phyloP scores from a whole-genome alignment of 768 basidiomycete genomes.

The Boletales sp. region DNA sequence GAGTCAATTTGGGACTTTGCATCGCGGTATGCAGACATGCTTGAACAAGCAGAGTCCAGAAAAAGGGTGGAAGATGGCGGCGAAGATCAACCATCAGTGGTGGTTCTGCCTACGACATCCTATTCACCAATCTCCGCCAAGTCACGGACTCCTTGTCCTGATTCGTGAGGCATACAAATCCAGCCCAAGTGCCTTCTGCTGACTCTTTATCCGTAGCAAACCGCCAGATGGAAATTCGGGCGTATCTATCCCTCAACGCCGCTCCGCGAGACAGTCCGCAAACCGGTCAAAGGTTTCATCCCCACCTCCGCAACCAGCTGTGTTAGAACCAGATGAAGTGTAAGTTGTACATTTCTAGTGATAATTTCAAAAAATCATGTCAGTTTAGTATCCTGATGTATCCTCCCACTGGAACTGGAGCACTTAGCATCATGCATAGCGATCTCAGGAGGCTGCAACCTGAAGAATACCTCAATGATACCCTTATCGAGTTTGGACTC shows the following conservation, averaged over 20 bases:
- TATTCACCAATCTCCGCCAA: slow-evolving; percentile 16
- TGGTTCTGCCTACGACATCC: slow-evolving; percentile 14
- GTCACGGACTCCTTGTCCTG: slow-evolving; percentile 4
- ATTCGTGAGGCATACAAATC: slow-evolving; percentile 14
- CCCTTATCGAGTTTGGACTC: slow-evolving; percentile 91
- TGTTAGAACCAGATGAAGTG: slow-evolving; percentile 62
- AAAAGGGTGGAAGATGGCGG: not conserved
- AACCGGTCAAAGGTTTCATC: slow-evolving; percentile 15
- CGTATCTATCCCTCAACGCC: slow-evolving; percentile 18
- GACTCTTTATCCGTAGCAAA: slow-evolving; percentile 8
- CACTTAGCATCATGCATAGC: slow-evolving; percentile 76
- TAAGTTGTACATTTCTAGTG: slow-evolving; percentile 28
- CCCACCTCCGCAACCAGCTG: slow-evolving; percentile 30
- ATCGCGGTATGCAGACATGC: slow-evolving; percentile 11
- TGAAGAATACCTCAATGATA: slow-evolving; percentile 92
- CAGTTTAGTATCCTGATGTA: slow-evolving; percentile 66
- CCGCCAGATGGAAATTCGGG: slow-evolving; percentile 5
- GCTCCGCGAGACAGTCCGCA: slow-evolving; percentile 35
- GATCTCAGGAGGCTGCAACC: slow-evolving; percentile 73
- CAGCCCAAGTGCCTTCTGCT: not conserved
- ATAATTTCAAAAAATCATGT: not conserved
- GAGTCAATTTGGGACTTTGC: slow-evolving; percentile 13
- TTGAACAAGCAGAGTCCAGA: slow-evolving; percentile 4
- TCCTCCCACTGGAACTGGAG: slow-evolving; percentile 65
- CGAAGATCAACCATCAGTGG: not conserved